Conservation (phyloP, 208 protist genomes). For the Tritrichomonas foetus region DNA sequence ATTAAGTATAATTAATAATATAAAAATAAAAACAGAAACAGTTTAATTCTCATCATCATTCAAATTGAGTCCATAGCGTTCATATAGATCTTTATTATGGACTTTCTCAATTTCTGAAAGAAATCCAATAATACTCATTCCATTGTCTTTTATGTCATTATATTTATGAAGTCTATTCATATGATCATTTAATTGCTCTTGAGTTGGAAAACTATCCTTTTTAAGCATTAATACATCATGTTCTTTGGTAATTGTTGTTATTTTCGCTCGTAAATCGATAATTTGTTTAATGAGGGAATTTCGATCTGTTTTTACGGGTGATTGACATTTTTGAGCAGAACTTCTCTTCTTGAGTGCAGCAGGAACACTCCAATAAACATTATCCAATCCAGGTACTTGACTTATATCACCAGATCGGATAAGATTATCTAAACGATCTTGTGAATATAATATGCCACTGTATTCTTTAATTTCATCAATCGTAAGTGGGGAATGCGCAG, state of each 20-base stretch:
- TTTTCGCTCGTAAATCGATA: background rate
- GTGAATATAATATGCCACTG: background rate
- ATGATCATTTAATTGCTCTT: background rate
- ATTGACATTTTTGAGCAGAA: background rate
- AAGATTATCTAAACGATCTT: background rate
- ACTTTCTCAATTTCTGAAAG: background rate
- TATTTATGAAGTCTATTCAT: constrained; percentile 5
- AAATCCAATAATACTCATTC: background rate
- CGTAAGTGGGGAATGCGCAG: background rate
- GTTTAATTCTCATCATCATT: background rate
- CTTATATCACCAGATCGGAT: background rate
- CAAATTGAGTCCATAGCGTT: background rate
- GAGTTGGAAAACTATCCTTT: background rate
- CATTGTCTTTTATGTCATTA: background rate
- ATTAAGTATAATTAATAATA: too few relatives aligned
- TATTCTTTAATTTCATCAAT: constrained; percentile 7
- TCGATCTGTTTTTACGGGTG: background rate
- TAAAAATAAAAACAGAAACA: too few relatives aligned
- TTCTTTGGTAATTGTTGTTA: background rate
- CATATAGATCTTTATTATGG: background rate
- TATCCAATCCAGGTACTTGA: background rate
- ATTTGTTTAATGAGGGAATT: background rate
- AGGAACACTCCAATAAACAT: constrained; percentile 24
- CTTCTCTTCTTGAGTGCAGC: background rate
- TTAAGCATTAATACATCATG: background rate